Evolutionary conservation across 352 stramenopile genomes (phyloP).

Genomic region (Discostella stelligera): DNA sequence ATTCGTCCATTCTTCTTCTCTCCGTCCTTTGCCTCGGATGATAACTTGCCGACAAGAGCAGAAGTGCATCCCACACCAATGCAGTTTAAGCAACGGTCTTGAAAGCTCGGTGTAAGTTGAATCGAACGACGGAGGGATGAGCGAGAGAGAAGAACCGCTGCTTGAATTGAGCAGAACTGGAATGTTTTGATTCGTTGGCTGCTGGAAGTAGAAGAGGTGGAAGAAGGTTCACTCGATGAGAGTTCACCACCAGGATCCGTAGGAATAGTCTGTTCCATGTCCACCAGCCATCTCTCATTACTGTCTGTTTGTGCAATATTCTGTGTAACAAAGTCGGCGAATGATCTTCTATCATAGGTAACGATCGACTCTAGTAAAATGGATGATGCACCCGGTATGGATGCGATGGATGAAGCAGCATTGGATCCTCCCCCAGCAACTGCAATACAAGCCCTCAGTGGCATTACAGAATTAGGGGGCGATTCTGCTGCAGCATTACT

Average conservation of each 20-base stretch:
- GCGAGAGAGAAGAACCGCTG: slow-evolving; percentile 49
- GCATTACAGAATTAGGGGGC: background rate
- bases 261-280: background rate
- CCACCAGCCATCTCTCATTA: background rate
- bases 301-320: slow-evolving; percentile 12
- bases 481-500: background rate
- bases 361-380: slow-evolving; percentile 66
- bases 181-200: slow-evolving; percentile 21
- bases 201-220: background rate
- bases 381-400: slow-evolving; percentile 62
- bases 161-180: slow-evolving; percentile 53
- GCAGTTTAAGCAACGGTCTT: slow-evolving; percentile 33
- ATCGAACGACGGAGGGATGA: slow-evolving; percentile 54
- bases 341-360: slow-evolving; percentile 67
- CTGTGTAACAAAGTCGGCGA: slow-evolving; percentile 57
- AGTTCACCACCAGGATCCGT: background rate
- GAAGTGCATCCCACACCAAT: slow-evolving; percentile 60
- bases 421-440: slow-evolving; percentile 66
- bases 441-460: slow-evolving; percentile 26
- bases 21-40: background rate
- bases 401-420: slow-evolving; percentile 58
- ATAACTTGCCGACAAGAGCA: slow-evolving; percentile 29
- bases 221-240: background rate
- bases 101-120: slow-evolving; percentile 33
- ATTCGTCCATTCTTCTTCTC: background rate